Conservation (phyloP, 192 early-diverging fungal species). For the Gonapodya sp. region DNA sequence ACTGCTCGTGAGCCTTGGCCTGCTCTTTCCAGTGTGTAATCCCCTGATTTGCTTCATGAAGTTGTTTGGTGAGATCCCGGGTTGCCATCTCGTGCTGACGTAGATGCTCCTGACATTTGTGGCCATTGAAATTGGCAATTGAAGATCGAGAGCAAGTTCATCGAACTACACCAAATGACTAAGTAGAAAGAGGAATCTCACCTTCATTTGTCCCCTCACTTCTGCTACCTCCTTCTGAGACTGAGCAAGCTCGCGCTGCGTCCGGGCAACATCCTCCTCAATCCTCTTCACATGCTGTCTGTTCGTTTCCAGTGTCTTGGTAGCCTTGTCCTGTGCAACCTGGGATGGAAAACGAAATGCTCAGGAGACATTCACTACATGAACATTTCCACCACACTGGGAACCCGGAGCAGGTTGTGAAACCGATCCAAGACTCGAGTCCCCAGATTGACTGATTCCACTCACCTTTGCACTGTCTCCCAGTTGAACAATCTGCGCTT, state of each 20-base stretch:
- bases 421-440: too few relatives aligned
- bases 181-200: neutral
- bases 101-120: neutral
- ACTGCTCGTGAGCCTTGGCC: neutral
- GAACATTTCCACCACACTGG: too few relatives aligned
- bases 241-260: neutral
- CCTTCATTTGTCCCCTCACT: neutral
- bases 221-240: neutral
- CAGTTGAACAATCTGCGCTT: neutral
- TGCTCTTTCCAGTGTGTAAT: neutral
- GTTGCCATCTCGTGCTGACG: neutral
- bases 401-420: too few relatives aligned
- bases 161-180: too few relatives aligned
- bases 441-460: too few relatives aligned
- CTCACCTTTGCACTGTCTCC: neutral
- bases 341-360: too few relatives aligned
- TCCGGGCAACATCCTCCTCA: neutral
- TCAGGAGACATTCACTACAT: too few relatives aligned
- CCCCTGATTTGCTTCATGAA: neutral
- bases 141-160: too few relatives aligned
- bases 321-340: neutral
- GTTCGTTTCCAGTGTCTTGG: neutral
- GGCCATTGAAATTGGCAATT: too few relatives aligned
- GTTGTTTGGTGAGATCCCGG: neutral
- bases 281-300: neutral